Base-by-base conservation (phyloP, 2,329 filamentous ascomycete genomes). In the Paracamarosporium sp. region DNA sequence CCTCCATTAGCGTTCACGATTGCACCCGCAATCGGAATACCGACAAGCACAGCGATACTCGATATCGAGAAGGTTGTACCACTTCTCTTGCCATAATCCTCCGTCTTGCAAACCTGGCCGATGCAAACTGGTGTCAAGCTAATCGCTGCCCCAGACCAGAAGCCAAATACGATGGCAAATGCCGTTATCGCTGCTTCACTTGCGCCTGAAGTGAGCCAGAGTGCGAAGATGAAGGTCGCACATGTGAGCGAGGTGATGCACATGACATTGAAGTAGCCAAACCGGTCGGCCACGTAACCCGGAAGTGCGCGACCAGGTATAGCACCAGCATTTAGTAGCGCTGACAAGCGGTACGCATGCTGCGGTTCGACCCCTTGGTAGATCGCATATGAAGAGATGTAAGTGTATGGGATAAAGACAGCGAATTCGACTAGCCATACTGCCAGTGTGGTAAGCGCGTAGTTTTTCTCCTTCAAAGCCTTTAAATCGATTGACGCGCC, bases 81-180 rank as follows among this genome's bases (percentile, higher is more conserved):
- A 5, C 82, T 87, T 9, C 90, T 81, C 4, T 88, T 83, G 17
- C 90, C 90, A 44, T 91, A 89, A 71, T 92, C 82, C 24, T 85
- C 80, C 27, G 91, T 83, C 52, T 90, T 86, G 4, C 86, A 88
- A 59, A 92, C 89, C 67, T 91, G 87, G 1, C 88, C 89, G 22
- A 92, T 79, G 24, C 90, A 79, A 0, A 88, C 84, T 0, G 89
- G 88, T 0, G 80, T 81, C 46, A 91, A 77, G 1, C 84, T 85
- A 43, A 91, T 85, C 61, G 86, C 89, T 1, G 86, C 85, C 11
- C 89, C 90, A 0, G 86, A 88, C 20, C 83, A 83, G 70, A 91
- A 90, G 13, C 89, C 89, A 65, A 89, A 92, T 6, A 90, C 75
- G 11, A 83, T 79, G 6, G 85, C 82, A 73, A 90, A 91, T 20